These are phyloP conservation scores for Boletus huronensis DNA, from an alignment of 768 basidiomycete species.

Conservation along the genomic window DNA sequence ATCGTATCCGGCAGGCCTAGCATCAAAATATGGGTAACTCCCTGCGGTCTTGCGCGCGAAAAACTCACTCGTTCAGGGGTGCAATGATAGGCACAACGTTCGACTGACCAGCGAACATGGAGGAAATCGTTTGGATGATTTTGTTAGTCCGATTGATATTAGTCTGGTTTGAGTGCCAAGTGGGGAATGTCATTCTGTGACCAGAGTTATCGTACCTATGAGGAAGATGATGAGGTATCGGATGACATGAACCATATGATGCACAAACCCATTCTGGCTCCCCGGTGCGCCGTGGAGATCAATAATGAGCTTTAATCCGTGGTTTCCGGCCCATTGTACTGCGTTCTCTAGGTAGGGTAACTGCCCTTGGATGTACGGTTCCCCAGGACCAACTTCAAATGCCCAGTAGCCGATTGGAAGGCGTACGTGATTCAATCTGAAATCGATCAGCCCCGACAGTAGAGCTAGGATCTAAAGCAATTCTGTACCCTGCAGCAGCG, in stretches of 20 bases:
- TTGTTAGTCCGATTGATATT: slow-evolving; percentile 66
- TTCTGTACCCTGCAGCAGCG: slow-evolving; percentile 63
- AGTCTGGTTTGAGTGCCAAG: slow-evolving; percentile 64
- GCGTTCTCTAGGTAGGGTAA: slow-evolving; percentile 65
- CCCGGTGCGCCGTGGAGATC: slow-evolving; percentile 83
- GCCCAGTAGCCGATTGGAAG: slow-evolving; percentile 91
- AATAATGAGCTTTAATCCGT: slow-evolving; percentile 77
- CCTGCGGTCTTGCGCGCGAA: not conserved
- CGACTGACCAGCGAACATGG: slow-evolving; percentile 51
- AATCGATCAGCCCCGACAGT: slow-evolving; percentile 5
- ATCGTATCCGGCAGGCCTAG: slow-evolving; percentile 73
- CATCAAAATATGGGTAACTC: not conserved
- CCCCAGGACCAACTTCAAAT: slow-evolving; percentile 72
- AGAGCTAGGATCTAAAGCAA: not conserved
- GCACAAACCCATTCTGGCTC: slow-evolving; percentile 71
- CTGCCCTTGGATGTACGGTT: slow-evolving; percentile 79
- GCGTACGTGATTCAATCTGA: slow-evolving; percentile 76
- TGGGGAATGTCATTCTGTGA: slow-evolving; percentile 53
- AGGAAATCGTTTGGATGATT: slow-evolving; percentile 60
- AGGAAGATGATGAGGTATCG: slow-evolving; percentile 4
- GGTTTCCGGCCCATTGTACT: slow-evolving; percentile 61
- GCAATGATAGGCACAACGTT: slow-evolving; percentile 65
- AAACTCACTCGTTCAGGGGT: slow-evolving; percentile 70
- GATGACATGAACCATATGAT: not conserved
- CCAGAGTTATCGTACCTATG: slow-evolving; percentile 81